Base-by-base conservation (phyloP, 306 rosid species). In the Luffa aegyptiaca region DNA sequence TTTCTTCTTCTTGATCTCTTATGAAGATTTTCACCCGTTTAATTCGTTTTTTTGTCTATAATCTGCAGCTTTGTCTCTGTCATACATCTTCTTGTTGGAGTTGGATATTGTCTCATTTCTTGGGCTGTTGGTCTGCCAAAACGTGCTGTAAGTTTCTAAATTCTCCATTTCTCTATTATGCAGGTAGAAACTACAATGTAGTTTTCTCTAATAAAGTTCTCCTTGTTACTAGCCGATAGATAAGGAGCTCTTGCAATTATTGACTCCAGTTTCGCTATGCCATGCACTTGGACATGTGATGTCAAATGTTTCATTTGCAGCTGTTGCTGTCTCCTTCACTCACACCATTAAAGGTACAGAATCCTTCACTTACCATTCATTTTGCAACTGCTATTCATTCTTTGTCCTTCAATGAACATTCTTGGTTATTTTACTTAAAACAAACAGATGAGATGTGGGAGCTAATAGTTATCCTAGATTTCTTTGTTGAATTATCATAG, bases 211-310 rank as follows among this genome's bases (percentile, higher is more conserved):
- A 64, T 76, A 21, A 65, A 17, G 33, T 56, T 41, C 59, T 78
- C 36, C 46, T 26, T 83, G 20, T 46, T 18, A 39, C 49, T 80
- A 79, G 94, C 90, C 92, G n/a, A 87, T 61, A 16, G 70, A 78
- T 79, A 68, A 80, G 88, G 92, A 89, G 81, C 87, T 81, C 71
- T 80, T 94, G 95, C 80, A 82, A 75, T 48, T 94, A 76, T 89
- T 94, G 81, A 89, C 91, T 75, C 98, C 97, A 4, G 97, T 94
- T 70, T 96, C 97, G 11, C 81, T 88, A 82, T 92, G 98, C 76
- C 98, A 94, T 46, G 97, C 97, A 20, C 85, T 94, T 71, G 98
- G 98, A 83, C 98, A 94, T 78, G 98, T 94, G 82, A 92, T 90
- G 86, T 88, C 93, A 82, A 94, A 94, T 87, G 98, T 94, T 20